Conservation (phyloP, 2,329 filamentous ascomycete genomes). For the Aspergillus phoenicis region DNA sequence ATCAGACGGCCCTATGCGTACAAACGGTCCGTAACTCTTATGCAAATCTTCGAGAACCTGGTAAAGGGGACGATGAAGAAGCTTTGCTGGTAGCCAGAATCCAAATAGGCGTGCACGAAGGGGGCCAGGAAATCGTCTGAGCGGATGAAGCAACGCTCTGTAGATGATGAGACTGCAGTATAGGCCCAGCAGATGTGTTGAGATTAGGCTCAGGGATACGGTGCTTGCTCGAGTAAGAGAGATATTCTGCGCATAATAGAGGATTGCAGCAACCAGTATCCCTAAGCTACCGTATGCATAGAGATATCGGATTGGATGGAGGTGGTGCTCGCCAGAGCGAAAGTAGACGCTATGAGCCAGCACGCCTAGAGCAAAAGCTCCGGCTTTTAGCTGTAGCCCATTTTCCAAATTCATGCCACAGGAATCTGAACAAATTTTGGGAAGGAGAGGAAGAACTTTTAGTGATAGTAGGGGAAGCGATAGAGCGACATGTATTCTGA, state of each 20-base stretch:
- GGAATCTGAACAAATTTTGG: neutral
- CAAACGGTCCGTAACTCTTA: slow-evolving; percentile 38
- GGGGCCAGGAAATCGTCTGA: slow-evolving; percentile 28
- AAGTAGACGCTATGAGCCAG: neutral
- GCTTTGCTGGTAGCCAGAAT: slow-evolving; percentile 24
- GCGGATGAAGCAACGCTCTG: slow-evolving; percentile 18
- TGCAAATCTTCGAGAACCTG: slow-evolving; percentile 32
- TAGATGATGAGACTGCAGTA: slow-evolving; percentile 17
- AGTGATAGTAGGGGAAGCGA: neutral
- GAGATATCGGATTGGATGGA: neutral
- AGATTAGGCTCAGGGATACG: neutral
- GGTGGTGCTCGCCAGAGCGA: slow-evolving; percentile 2
- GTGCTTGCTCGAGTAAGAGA: neutral
- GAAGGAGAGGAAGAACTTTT: too few relatives aligned
- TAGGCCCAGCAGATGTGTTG: slow-evolving; percentile 13
- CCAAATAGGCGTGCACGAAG: slow-evolving; percentile 34
- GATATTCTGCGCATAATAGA: neutral
- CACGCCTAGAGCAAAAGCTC: neutral
- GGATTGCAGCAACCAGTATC: neutral
- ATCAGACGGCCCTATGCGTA: slow-evolving; percentile 39
- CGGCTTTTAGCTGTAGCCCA: neutral
- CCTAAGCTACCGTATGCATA: neutral
- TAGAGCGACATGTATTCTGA: neutral
- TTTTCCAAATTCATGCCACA: neutral
- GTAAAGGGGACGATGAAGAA: neutral